Percentiles rank a stretch among this genome's conserved stretches.
These are phyloP conservation scores for Penstemon eatonii DNA, from an alignment of 257 asterid species.

Conservation along the genomic window DNA sequence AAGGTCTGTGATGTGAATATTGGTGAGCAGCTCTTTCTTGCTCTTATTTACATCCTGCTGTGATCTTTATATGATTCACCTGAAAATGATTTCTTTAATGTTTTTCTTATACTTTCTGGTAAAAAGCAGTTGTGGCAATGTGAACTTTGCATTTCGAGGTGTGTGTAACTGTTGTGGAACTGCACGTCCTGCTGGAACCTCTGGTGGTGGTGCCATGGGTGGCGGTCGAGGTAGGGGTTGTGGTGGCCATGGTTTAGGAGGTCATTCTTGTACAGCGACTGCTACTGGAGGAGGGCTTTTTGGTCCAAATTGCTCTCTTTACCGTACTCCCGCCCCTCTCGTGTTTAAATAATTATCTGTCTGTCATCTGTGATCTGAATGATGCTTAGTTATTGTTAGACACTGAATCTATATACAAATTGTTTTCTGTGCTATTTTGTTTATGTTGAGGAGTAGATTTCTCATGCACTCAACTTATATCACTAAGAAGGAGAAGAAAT, in stretches of 20 bases:
- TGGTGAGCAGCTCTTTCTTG: conserved; percentile 96
- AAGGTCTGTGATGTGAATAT: conserved; percentile 99
- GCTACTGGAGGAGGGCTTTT: conserved; percentile 86
- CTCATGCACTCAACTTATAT: not conserved
- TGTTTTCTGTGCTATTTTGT: not conserved
- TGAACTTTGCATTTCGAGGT: conserved; percentile 98
- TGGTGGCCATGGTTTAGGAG: conserved; percentile 70
- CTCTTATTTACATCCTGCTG: conserved; percentile 33
- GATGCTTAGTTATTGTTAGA: conserved; percentile 7
- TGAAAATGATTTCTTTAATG: conserved; percentile 17
- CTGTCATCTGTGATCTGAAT: conserved; percentile 5
- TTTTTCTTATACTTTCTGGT: conserved; percentile 37
- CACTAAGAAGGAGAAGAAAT: not conserved
- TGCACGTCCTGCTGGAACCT: conserved; percentile 90
- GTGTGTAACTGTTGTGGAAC: conserved; percentile 98
- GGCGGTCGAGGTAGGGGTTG: conserved; percentile 95
- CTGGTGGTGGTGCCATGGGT: conserved; percentile 70
- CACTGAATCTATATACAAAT: not conserved
- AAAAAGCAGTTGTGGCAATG: conserved; percentile 86
- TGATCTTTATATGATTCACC: conserved; percentile 18
- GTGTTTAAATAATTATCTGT: not conserved
- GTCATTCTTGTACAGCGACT: conserved; percentile 56
- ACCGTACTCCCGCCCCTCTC: not conserved
- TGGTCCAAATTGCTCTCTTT: conserved; percentile 63
- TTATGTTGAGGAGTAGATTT: not conserved